These are phyloP conservation scores for Fusarium metavorans DNA, from an alignment of 2,329 filamentous ascomycete genomes.

Conservation along the genomic window DNA sequence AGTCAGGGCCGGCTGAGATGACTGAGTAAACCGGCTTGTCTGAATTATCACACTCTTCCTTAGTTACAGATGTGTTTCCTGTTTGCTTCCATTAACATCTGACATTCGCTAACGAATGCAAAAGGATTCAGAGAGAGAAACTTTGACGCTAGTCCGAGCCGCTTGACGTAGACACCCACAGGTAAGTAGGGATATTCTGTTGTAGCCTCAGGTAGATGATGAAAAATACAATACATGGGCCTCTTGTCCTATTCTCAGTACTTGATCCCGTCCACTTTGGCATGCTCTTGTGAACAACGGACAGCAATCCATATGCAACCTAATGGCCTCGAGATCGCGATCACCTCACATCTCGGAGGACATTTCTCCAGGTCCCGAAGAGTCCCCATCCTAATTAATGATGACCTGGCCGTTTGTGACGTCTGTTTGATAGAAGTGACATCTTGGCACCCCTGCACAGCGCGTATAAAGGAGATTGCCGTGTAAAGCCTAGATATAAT, in stretches of 20 bases:
- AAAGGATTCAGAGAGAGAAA: background rate
- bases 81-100: background rate
- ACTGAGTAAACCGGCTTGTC: constrained; percentile 79
- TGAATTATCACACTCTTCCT: constrained; percentile 48
- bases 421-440: background rate
- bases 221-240: background rate
- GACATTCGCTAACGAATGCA: constrained; percentile 27
- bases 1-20: constrained; percentile 68
- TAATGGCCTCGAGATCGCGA: background rate
- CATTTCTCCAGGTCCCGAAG: background rate
- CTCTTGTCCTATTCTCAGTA: background rate
- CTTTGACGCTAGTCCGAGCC: background rate
- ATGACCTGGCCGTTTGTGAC: background rate
- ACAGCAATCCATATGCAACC: background rate
- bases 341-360: background rate
- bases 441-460: background rate
- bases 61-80: constrained; percentile 2
- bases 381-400: background rate
- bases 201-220: background rate
- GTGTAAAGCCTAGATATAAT: background rate
- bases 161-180: background rate
- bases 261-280: background rate
- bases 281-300: background rate
- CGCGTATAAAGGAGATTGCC: constrained; percentile 7
- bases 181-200: background rate